Percentiles rank a stretch among this genome's conserved stretches.
Evolutionary conservation across 202 grass and related monocot species (phyloP).

Genomic region (Panicum hallii): DNA sequence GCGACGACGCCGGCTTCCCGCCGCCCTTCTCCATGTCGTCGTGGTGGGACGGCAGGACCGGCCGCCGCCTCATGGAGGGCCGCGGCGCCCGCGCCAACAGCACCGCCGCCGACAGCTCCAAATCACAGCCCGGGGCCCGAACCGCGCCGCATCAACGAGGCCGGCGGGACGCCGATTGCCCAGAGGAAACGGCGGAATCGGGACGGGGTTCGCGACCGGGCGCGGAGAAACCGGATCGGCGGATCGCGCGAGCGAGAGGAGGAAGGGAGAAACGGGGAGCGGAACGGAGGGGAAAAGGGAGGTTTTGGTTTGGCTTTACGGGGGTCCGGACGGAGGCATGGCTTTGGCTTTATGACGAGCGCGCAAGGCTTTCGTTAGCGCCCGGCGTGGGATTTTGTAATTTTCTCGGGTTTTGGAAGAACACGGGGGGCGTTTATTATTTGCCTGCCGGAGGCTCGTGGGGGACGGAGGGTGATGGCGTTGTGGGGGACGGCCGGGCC

Average conservation of each 20-base stretch:
- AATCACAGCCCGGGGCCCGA: conserved; percentile 11
- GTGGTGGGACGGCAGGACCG: conserved; percentile 50
- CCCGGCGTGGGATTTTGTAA: conserved; percentile 30
- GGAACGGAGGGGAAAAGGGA: background rate
- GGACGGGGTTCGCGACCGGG: background rate
- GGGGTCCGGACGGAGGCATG: background rate
- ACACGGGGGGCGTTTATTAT: conserved; percentile 8
- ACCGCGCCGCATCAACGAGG: conserved; percentile 17
- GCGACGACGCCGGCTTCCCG: conserved; percentile 63
- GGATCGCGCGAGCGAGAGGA: conserved; percentile 2
- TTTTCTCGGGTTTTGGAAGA: conserved; percentile 25
- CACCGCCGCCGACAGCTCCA: background rate
- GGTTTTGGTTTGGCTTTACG: conserved; percentile 42
- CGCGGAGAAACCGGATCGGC: conserved; percentile 49
- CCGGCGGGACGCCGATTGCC: background rate
- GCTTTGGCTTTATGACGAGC: background rate
- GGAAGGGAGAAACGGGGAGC: background rate
- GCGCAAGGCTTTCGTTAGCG: conserved; percentile 33
- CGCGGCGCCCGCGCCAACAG: background rate
- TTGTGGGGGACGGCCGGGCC: background rate
- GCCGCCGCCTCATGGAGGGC: conserved; percentile 73
- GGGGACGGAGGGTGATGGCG: background rate
- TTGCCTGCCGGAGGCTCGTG: background rate
- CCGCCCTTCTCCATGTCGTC: conserved; percentile 79
- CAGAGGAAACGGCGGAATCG: background rate